Evolutionary conservation across 2,329 filamentous ascomycete genomes (phyloP).

Genomic region (Alternaria atra): DNA sequence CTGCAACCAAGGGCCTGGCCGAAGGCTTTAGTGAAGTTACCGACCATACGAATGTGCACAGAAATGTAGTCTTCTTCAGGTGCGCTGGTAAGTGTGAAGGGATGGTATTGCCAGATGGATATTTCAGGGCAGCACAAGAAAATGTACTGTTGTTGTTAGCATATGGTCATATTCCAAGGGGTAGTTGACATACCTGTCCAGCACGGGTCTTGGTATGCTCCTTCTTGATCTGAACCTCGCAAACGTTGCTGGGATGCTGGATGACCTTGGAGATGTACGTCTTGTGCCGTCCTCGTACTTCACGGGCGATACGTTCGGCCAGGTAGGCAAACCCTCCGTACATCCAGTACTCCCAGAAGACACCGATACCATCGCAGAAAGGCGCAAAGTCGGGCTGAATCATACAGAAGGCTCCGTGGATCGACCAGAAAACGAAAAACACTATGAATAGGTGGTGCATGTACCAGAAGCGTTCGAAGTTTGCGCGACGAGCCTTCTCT

Average conservation of each 20-base stretch:
- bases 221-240: constrained; percentile 93
- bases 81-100: constrained; percentile 85
- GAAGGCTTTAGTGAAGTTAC: constrained; percentile 79
- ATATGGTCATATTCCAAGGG: background rate
- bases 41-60: constrained; percentile 83
- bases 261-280: constrained; percentile 90
- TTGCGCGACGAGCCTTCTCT: constrained; percentile 79
- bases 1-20: constrained; percentile 79
- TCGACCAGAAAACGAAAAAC: constrained; percentile 91
- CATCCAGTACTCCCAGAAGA: constrained; percentile 93
- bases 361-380: constrained; percentile 78
- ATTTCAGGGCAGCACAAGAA: constrained; percentile 88
- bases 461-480: constrained; percentile 92
- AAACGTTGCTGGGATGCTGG: constrained; percentile 87
- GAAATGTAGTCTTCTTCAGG: constrained; percentile 92
- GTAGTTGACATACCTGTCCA: constrained; percentile 62
- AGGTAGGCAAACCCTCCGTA: constrained; percentile 83
- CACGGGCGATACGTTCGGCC: constrained; percentile 78
- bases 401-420: constrained; percentile 91
- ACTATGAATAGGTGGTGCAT: constrained; percentile 87
- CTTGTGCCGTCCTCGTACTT: constrained; percentile 81
- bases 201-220: constrained; percentile 82
- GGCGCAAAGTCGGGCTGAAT: constrained; percentile 84
- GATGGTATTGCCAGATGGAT: constrained; percentile 88
- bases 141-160: constrained; percentile 68